phyloP scores from a whole-genome alignment of 495 filamentous ascomycete genomes.

The Immersiella caudata region DNA sequence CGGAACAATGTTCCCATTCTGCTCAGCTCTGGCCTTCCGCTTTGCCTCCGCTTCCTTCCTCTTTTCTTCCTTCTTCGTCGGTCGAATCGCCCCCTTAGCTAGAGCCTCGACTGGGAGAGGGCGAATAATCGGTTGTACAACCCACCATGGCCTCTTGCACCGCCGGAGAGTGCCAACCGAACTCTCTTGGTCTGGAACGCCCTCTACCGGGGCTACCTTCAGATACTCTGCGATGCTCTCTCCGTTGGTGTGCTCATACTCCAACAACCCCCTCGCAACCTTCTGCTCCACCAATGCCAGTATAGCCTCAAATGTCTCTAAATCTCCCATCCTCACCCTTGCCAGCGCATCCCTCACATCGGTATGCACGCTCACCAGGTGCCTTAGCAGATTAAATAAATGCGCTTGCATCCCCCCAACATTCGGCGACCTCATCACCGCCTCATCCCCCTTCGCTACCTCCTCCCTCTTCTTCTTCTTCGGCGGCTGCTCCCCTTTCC shows the following conservation, averaged over 20 bases:
- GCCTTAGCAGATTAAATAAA: conserved; percentile 86
- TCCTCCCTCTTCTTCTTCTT: conserved; percentile 60
- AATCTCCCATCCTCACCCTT: conserved; percentile 63
- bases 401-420: conserved; percentile 85
- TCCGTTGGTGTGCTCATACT: conserved; percentile 62
- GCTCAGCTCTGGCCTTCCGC: conserved; percentile 18
- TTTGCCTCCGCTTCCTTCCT: conserved; percentile 16
- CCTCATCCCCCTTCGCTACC: conserved; percentile 36
- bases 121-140: conserved; percentile 87
- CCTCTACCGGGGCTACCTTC: conserved; percentile 25
- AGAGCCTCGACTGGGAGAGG: conserved; percentile 88
- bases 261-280: conserved; percentile 70
- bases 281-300: conserved; percentile 61
- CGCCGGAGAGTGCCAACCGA: conserved; percentile 68
- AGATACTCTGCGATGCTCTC: conserved; percentile 54
- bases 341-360: conserved; percentile 83
- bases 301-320: conserved; percentile 70
- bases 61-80: conserved; percentile 49
- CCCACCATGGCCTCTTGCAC: conserved; percentile 84
- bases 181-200: conserved; percentile 47
- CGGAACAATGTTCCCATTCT: conserved; percentile 23
- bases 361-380: conserved; percentile 74
- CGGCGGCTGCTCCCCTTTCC: conserved; percentile 43
- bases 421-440: conserved; percentile 64
- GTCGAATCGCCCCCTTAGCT: conserved; percentile 72